Percentiles rank a stretch among this genome's conserved stretches.
Conservation (phyloP, 352 stramenopile genomes). For the Peronosclerospora sorghi region DNA sequence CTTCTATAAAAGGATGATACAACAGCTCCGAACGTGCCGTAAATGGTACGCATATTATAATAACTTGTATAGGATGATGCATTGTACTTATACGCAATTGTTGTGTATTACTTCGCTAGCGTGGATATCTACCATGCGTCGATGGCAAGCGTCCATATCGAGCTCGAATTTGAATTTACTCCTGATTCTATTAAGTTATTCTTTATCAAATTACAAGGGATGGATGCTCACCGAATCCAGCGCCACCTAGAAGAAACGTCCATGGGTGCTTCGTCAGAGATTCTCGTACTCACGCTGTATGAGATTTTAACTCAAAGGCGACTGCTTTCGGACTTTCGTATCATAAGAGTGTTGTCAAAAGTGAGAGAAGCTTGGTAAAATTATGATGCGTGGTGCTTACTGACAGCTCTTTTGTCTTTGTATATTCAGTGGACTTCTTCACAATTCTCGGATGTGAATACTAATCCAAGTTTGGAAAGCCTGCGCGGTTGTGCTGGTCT, state of each 20-base stretch:
- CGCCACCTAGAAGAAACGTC: constrained; percentile 27
- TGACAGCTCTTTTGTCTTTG: not conserved
- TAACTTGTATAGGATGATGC: not conserved
- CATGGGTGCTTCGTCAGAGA: constrained; percentile 17
- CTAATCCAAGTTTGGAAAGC: constrained; percentile 29
- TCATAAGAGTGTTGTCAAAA: constrained; percentile 65
- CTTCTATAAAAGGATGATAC: constrained; percentile 66
- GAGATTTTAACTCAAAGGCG: constrained; percentile 68
- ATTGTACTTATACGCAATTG: not conserved
- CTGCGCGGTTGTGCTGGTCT: constrained; percentile 55
- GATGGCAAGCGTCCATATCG: constrained; percentile 53
- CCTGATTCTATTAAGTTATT: constrained; percentile 56
- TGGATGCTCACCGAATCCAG: constrained; percentile 63
- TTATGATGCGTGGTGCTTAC: not conserved
- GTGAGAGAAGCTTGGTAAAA: constrained; percentile 8
- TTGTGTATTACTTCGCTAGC: constrained; percentile 14
- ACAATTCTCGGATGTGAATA: constrained; percentile 23
- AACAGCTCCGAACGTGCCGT: constrained; percentile 42
- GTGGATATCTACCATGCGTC: constrained; percentile 80
- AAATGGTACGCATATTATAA: constrained; percentile 41
- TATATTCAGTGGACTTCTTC: constrained; percentile 35
- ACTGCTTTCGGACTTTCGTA: constrained; percentile 72
- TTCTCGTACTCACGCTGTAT: constrained; percentile 45
- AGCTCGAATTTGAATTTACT: constrained; percentile 76
- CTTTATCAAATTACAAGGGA: constrained; percentile 60